Conservation (phyloP, 345 rosid genomes). For the Arabidopsis suecica region DNA sequence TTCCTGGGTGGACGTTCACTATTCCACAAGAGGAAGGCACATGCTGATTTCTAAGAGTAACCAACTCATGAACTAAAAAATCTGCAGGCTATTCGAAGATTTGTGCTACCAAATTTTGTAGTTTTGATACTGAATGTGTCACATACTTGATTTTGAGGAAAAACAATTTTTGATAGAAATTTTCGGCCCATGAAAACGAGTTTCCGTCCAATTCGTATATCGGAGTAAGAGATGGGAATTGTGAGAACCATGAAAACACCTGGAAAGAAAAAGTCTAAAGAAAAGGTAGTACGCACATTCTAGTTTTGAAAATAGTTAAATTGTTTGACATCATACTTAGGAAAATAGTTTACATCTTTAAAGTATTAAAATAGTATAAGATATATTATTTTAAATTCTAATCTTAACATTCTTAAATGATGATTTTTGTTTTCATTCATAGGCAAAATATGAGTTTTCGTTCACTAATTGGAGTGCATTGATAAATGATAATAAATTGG, state of each 20-base stretch:
- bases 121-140: slow-evolving; percentile 23
- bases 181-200: background rate
- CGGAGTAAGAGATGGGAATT: too few relatives aligned
- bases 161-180: background rate
- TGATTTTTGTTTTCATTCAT: background rate
- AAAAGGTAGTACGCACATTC: too few relatives aligned
- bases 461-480: slow-evolving; percentile 3
- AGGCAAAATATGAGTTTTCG: background rate
- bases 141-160: background rate
- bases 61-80: slow-evolving; percentile 14
- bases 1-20: slow-evolving; percentile 80
- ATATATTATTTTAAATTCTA: too few relatives aligned
- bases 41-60: slow-evolving; percentile 29
- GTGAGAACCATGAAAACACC: too few relatives aligned
- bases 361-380: too few relatives aligned
- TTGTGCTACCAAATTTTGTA: slow-evolving; percentile 23
- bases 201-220: too few relatives aligned
- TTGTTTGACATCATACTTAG: too few relatives aligned
- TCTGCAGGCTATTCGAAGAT: background rate
- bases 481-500: too few relatives aligned
- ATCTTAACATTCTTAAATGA: too few relatives aligned
- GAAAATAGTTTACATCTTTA: too few relatives aligned
- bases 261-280: too few relatives aligned
- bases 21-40: slow-evolving; percentile 27
- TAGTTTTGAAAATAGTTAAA: too few relatives aligned